Evolutionary conservation across 208 protist species (phyloP), one percentile per base, ranked within the genome.

Genomic region (Blastocrithidia nonstop): DNA sequence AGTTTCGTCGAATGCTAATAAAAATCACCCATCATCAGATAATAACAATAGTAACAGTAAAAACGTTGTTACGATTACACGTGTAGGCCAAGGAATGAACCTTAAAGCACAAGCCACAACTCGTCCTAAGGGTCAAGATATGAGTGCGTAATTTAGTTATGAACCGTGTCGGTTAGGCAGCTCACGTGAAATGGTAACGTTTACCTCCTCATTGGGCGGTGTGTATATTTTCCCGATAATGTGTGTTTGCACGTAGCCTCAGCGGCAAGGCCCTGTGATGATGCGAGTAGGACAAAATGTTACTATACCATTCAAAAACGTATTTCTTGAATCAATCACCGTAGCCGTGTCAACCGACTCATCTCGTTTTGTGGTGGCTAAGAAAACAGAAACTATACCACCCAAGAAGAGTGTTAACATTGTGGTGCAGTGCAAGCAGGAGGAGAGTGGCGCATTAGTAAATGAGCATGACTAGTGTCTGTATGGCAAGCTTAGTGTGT

Each of bases 251-350:
- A 59, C 76, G 8, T 59, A 66, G 20, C 93, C 95, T 9, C 60
- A 90, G 64, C 89, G 87, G 16, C 93, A 97, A 54, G 95, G 95
- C 0, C 95, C 95, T 0, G 75, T 95, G 28, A 22, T 51, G n/a
- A 49, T 95, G 20, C 72, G 71, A 19, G 24, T 57, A 9, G 74
- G 65, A 1, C 71, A 85, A 52, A 67, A 57, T 16, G 61, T 63
- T 11, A 35, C 50, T 19, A 58, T 98, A 29, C 73, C 75, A 8
- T 96, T 98, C 66, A 87, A 85, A 54, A 98, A 98, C 58, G 84
- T 96, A 16, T 96, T 98, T 54, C 29, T 50, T n/a, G 71, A 90
- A 9, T 17, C 62, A 9, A 54, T 88, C n/a, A 67, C 67, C 13
- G 85, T 97, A 51, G 66, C 45, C 8, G 63, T 93, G 19, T 29